Evolutionary conservation across 176 grass and related monocot species (phyloP), one percentile per base, ranked within the genome.

Genomic region (Hordeum marinum): DNA sequence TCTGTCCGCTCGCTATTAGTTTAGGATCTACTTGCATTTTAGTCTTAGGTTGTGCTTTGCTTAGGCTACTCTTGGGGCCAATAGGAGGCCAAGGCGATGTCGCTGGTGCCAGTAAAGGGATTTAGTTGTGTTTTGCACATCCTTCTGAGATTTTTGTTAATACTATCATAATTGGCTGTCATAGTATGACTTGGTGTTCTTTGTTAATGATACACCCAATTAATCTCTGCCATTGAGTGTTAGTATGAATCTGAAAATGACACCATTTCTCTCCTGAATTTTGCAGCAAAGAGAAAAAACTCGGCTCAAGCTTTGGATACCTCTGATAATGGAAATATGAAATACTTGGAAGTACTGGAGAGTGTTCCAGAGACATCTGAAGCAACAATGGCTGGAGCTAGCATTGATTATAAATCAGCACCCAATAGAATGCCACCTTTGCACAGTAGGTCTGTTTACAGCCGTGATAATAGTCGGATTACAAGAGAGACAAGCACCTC

Each of bases 331-430:
- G 90, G 63, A 86, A 92, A 85, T 83, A 84, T 94, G 64, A 95
- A 89, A 27, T 94, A 92, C 86, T 86, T 96, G 36, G 91, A 94
- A 85, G 81, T 96, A 59, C 74, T 94, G 31, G 91, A 92, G 73
- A 78, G 46, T 71, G 68, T 84, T 20, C 61, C 75, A 37, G 81
- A 77, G 64, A 60, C 36, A 45, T 86, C 84, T 61, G 76, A 75
- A 42, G 54, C 80, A 73, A 90, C 79, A 72, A 88, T 72, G 18
- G 21, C 21, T 69, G 90, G 58, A 72, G 71, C 75, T 76, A 75
- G 42, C 37, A 81, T 48, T 35, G 65, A 66, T 46, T 50, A 55
- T 12, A 87, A 64, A 82, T 86, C 72, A 37, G 63, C 64, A 10
- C 86, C 63, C 27, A 70, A 37, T 20, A 82, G 42, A 77, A 48